Evolutionary conservation across 78 protist genomes (phyloP).

Genomic region (Creolimax fragrantissima): DNA sequence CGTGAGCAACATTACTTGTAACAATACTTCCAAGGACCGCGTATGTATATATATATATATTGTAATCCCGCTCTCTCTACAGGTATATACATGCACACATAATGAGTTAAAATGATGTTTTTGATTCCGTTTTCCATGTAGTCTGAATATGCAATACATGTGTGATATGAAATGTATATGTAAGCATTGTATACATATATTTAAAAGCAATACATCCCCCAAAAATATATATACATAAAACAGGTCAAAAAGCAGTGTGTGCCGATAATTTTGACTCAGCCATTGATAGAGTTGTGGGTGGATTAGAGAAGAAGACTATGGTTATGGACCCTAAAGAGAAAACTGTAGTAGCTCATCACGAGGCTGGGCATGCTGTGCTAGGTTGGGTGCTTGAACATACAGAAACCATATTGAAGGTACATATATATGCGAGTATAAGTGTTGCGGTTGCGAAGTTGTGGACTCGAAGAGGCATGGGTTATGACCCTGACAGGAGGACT

Average conservation of each 20-base stretch:
- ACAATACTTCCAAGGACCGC: too few species aligned
- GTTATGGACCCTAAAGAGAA: conserved; percentile 57
- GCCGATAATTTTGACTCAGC: conserved; percentile 75
- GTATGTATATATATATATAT: not conserved
- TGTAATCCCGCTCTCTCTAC: not conserved
- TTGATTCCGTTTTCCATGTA: too few species aligned
- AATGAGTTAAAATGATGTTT: too few species aligned
- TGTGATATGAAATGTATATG: too few species aligned
- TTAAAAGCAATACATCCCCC: too few species aligned
- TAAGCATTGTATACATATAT: too few species aligned
- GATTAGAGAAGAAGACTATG: conserved; percentile 41
- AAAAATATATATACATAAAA: not conserved
- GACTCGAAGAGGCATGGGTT: too few species aligned
- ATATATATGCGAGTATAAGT: not conserved
- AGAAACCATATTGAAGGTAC: conserved; percentile 85
- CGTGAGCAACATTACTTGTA: too few species aligned
- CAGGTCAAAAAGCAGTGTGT: not conserved
- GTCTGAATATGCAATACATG: too few species aligned
- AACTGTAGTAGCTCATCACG: conserved; percentile 86
- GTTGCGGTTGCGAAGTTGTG: too few species aligned
- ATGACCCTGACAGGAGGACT: too few species aligned
- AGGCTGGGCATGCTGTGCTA: conserved; percentile 94
- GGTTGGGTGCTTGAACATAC: conserved; percentile 93
- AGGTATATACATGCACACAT: not conserved
- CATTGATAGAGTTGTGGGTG: conserved; percentile 89